Evolutionary conservation across 352 stramenopile species (phyloP).

Genomic region (Phytophthora brassicae): DNA sequence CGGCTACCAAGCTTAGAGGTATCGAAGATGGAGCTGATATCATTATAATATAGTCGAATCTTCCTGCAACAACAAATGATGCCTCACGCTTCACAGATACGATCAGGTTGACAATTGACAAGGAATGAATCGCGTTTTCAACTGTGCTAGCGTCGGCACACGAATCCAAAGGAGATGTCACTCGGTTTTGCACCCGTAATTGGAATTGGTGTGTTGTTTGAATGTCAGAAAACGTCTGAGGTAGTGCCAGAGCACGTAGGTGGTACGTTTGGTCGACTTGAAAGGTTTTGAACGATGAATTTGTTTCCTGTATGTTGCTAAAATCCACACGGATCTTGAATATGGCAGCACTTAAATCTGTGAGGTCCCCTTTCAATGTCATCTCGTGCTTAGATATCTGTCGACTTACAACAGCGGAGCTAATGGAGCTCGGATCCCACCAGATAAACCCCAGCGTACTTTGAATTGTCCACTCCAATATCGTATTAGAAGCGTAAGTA

Average conservation of each 20-base stretch:
- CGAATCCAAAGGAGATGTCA: neutral
- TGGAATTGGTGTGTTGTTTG: neutral
- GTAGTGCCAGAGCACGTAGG: neutral
- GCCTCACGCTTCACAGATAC: neutral
- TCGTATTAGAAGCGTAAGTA: conserved; percentile 12
- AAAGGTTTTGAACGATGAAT: neutral
- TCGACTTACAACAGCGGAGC: conserved; percentile 6
- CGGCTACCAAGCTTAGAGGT: neutral
- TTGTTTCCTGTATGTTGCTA: neutral
- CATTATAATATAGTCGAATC: conserved; percentile 9
- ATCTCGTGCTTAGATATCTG: conserved; percentile 14
- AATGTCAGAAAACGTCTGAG: neutral
- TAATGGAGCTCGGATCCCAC: conserved; percentile 14
- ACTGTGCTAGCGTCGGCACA: neutral
- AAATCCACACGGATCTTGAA: conserved; percentile 18
- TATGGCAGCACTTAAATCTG: conserved; percentile 19
- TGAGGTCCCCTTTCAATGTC: conserved; percentile 9
- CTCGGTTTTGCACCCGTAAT: neutral
- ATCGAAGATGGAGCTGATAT: neutral
- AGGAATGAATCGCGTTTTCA: neutral
- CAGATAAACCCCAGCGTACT: conserved; percentile 11
- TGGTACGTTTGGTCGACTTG: conserved; percentile 6
- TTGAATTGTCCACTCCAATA: conserved; percentile 18
- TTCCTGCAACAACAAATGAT: neutral
- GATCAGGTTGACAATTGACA: neutral